Evolutionary conservation across 2,329 filamentous ascomycete species (phyloP), one percentile per base, ranked within the genome.

Genomic region (Calonectria leucothoes): DNA sequence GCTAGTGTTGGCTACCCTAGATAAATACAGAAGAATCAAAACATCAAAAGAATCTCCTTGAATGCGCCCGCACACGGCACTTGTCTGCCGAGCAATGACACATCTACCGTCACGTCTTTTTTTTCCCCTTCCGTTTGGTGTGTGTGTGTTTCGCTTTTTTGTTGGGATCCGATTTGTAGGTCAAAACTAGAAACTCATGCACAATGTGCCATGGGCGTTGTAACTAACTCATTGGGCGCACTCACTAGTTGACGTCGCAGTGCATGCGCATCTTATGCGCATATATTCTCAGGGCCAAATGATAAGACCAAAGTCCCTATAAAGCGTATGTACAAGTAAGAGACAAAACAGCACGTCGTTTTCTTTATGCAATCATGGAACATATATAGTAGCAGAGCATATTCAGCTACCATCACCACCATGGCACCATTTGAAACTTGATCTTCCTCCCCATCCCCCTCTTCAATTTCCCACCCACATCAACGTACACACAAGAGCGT

Each of bases 251-350:
- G 33, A 67, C 39, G 52, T 52, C n/a, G 69, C 25, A 37, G 37
- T 63, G 48, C 55, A 57, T 68, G 10, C 33, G 27, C 35, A 33
- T 67, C 69, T 67, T 35, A 71, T 66, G 63, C 64, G 64, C 29
- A 49, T n/a, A 45, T n/a, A 39, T 27, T 61, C 10, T 7, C 7
- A n/a, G 8, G n/a, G 35, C 31, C 35, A n/a, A 12, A 27, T 20
- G 52, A 17, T 23, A 14, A 25, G 20, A 20, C 20, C 12, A 17
- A 27, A 63, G 42, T 27, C 27, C 25, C 23, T 14, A 61, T 29
- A 59, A 33, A 66, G 59, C n/a, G 7, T 48, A 70, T 70, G 35
- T 73, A 70, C 61, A 70, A 14, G 37, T n/a, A 63, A 68, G 48
- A 72, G 55, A 49, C 25, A 52, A 31, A 31, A 51, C 27, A 49